Evolutionary conservation across 1,284 basidiomycete genomes (phyloP).

Genomic region (Melampsora americana): DNA sequence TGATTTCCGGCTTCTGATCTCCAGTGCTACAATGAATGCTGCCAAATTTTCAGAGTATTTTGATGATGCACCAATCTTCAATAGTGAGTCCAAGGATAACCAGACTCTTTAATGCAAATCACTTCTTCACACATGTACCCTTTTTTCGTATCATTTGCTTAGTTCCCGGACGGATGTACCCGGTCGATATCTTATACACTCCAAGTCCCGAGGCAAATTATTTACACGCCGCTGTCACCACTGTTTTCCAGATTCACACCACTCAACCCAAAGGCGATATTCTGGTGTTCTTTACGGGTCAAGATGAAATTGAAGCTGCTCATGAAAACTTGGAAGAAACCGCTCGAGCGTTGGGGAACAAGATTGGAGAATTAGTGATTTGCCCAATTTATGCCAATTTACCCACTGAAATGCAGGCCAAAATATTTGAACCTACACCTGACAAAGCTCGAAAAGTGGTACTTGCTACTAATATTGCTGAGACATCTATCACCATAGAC

Average conservation of each 20-base stretch:
- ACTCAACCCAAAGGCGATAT: slow-evolving; percentile 98
- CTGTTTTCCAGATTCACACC: slow-evolving; percentile 97
- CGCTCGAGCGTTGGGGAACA: slow-evolving; percentile 87
- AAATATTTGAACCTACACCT: slow-evolving; percentile 98
- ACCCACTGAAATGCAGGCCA: slow-evolving; percentile 97
- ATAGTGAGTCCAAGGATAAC: slow-evolving; percentile 61
- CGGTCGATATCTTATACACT: slow-evolving; percentile 98
- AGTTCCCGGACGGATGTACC: slow-evolving; percentile 95
- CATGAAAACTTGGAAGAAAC: slow-evolving; percentile 91
- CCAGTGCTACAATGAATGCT: slow-evolving; percentile 93
- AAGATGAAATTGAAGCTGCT: slow-evolving; percentile 98
- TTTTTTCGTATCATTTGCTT: background rate
- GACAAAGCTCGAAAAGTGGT: slow-evolving; percentile 89
- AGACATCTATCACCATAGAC: slow-evolving; percentile 96
- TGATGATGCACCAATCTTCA: slow-evolving; percentile 87
- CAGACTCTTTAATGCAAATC: slow-evolving; percentile 4
- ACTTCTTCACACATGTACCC: background rate
- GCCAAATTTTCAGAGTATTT: slow-evolving; percentile 96
- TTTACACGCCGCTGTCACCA: slow-evolving; percentile 95
- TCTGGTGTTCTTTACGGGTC: slow-evolving; percentile 95
- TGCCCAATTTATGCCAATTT: slow-evolving; percentile 98
- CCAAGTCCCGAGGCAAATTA: slow-evolving; percentile 97
- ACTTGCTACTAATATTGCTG: slow-evolving; percentile 96
- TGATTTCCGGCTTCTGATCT: slow-evolving; percentile 83
- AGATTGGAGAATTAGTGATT: slow-evolving; percentile 87